Base-by-base conservation (phyloP, 768 basidiomycete species). In the Phallus indusiatus region DNA sequence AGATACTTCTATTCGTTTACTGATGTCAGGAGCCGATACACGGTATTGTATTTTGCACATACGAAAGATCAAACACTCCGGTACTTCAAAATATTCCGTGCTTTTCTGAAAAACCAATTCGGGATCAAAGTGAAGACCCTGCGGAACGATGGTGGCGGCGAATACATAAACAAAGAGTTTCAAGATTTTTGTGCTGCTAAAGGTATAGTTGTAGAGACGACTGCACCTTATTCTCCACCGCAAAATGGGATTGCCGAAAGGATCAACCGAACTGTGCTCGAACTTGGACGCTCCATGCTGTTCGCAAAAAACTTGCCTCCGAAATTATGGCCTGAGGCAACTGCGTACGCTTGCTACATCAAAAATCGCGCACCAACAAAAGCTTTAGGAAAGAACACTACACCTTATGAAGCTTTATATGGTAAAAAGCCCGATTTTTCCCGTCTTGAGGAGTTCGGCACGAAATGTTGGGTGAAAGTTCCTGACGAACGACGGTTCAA, bases 211-310 rank as follows among this genome's bases (percentile, higher is more conserved):
- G 59, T 73, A 0, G 67, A 76, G 16, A 64, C 62, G 0, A 72
- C 68, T 0, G 68, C 67, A 4, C 75, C 72, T 1, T 74, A 76
- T 34, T 70, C 72, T 7, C 72, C 72, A 0, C 62, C 69, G 0
- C 72, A 76, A 24, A 77, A 76, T 59, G 71, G 69, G 66, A 2
- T 66, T 62, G 58, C 35, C 1, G 58, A 60, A 35, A 49, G 52
- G 4, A 5, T 42, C 6, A 53, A 54, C 36, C 53, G 24, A 11
- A 54, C 37, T 5, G 24, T 60, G 46, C 18, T 54, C 5, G 37
- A 60, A n/a, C 16, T 2, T 22, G 52, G 33, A 2, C 17, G 52
- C 1, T 34, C 51, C 3, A 60, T 54, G 59, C 1, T 54, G n/a
- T 54, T 18, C 46, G 58, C 53, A 3, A 22, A 35, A 16, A 21